Base-by-base conservation (phyloP, 2,329 filamentous ascomycete genomes). In the Diaporthe aspalathi region DNA sequence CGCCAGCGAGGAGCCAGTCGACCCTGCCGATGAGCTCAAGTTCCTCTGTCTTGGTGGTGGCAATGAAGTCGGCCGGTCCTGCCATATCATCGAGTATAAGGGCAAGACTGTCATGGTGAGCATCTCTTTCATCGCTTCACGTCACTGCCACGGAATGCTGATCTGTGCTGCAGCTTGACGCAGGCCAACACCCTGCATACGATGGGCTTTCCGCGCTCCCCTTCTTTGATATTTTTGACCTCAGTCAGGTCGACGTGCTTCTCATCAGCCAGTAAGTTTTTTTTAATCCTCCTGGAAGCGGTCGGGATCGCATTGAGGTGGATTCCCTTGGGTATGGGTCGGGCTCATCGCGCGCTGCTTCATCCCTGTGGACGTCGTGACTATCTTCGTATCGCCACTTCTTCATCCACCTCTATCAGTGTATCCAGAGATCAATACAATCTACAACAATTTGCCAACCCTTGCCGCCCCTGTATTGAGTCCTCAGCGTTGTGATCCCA, bases 21-120 rank as follows among this genome's bases (percentile, higher is more conserved):
- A 98, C 77, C 94, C 96, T 5, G 90, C 94, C 1, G 96, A 99
- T 79, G 94, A 98, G 85, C 89, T 99, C 71, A 93, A 94, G 84
- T 99, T 99, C 78, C 88, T 97, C 68, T 97, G 94, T 77, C 85
- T 99, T 47, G 96, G 96, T 73, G 96, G 96, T 73, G 96, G 96
- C 76, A 98, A 98, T 81, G 96, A 99, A 83, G 96, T 99, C 73
- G 96, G 96, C 68, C 89, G 96, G 75, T 98, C 96, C 75, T 98
- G 96, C 82, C 96, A 99, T 80, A 97, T 99, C 77, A 91, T 99
- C 72, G 94, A 98, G 79, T 99, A 99, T 88, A 99, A 98, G 84
- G 96, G 96, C 73, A 99, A 99, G 83, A 98, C 95, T 7, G 94
- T 99, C 76, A 99, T 99, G 96, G 94, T 97, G 85, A 76, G 90